Conservation (phyloP, 2,329 filamentous ascomycete genomes). For the Calonectria leucothoes region DNA sequence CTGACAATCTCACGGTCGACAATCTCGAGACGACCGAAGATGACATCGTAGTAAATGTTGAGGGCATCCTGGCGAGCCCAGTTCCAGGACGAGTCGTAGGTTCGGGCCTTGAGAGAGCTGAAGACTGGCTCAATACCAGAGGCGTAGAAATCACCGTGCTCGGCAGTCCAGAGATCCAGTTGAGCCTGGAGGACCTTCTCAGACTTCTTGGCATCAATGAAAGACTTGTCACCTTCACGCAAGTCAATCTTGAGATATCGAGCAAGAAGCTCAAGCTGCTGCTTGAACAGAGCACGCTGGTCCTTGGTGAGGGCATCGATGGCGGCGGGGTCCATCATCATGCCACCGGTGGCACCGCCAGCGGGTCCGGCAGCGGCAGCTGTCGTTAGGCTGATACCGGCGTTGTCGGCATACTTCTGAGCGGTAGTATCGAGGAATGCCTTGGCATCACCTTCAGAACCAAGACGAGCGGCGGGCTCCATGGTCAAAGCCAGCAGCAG, state of each 20-base stretch:
- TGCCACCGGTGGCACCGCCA: conserved; percentile 79
- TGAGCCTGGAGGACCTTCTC: conserved; percentile 91
- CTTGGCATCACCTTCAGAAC: conserved; percentile 91
- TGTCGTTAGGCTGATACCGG: conserved; percentile 85
- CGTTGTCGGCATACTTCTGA: conserved; percentile 87
- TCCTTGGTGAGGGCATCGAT: conserved; percentile 98
- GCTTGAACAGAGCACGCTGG: conserved; percentile 95
- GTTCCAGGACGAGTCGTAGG: conserved; percentile 99
- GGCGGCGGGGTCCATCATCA: conserved; percentile 99
- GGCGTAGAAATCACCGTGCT: conserved; percentile 97
- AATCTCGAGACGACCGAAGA: conserved; percentile 92
- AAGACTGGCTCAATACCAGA: conserved; percentile 95
- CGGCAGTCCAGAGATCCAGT: conserved; percentile 92
- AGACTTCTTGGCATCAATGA: conserved; percentile 85
- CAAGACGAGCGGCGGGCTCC: conserved; percentile 89
- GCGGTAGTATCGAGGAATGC: conserved; percentile 88
- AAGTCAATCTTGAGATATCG: conserved; percentile 98
- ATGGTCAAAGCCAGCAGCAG: conserved; percentile 90
- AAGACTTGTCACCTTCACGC: conserved; percentile 94
- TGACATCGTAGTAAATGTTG: conserved; percentile 99
- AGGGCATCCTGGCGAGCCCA: conserved; percentile 98
- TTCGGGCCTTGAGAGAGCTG: conserved; percentile 90
- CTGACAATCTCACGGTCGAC: conserved; percentile 98
- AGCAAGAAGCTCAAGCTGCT: conserved; percentile 94
- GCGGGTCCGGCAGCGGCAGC: conserved; percentile 80